Base-by-base conservation (phyloP, 495 filamentous ascomycete genomes). In the Thozetella sp. region DNA sequence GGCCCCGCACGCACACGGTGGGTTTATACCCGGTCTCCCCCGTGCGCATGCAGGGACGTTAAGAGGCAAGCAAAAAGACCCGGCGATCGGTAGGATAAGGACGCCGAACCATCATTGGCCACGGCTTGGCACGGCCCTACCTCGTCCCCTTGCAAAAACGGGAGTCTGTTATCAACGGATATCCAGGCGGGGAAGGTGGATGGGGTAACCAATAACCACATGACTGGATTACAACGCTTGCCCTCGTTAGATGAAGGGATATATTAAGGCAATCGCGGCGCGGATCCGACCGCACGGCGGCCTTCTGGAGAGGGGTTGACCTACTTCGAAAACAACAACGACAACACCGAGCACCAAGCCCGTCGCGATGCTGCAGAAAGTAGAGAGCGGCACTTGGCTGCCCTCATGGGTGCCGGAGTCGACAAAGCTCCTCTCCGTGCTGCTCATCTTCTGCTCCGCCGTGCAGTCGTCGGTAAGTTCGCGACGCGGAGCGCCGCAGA, bases 341-440 rank as follows among this genome's bases (percentile, higher is more conserved):
- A 15, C 30, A 37, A 37, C 30, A 37, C 6, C 15, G 6, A n/a
- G 30, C 30, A 6, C 30, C 30, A 25, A 9, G n/a, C 13, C 25
- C 23, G 2, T 6, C 34, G 25, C 23, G 19, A 78, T 78, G 73
- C 43, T 78, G 23, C 60, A 67, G 52, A 72, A 62, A 59, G 65
- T 74, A 15, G 45, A 54, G 10, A 81, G 78, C 3, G 79, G 79
- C 11, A 83, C 78, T 25, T 83, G 80, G 80, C 67, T 83, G 48
- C 78, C 79, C n/a, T 78, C 79, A n/a, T 80, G 75, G 72, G 78
- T 81, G 30, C 80, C 80, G 11, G 65, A 79, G 59, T 77, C 74
- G 11, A 77, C 78, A 2, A n/a, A 66, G 25, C 69, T 66, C 4
- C 50, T 83, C 2, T 75, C 76, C 0, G 46, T 77, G 17, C 59